Percentiles rank a stretch among this genome's conserved stretches.
Evolutionary conservation across 139 green algal genomes (phyloP).

Genomic region (Prasinococcaceae sp.): DNA sequence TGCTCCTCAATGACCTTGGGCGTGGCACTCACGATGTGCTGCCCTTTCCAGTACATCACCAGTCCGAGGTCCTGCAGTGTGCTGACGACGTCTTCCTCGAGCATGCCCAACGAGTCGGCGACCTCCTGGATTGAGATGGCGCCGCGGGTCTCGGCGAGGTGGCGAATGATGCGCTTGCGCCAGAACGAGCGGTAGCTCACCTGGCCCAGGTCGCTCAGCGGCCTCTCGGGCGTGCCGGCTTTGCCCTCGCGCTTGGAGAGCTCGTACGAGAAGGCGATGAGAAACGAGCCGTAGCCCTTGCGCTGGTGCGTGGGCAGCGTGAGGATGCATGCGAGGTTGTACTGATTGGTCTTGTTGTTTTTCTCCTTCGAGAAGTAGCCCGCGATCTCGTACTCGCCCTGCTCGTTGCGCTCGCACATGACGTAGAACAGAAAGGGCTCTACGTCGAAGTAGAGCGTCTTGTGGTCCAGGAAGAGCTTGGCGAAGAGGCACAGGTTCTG

Average conservation of each 20-base stretch:
- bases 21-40: constrained; percentile 56
- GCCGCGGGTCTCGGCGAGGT: background rate
- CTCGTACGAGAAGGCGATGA: constrained; percentile 34
- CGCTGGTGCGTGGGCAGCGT: constrained; percentile 32
- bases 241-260: constrained; percentile 26
- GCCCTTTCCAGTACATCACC: constrained; percentile 47
- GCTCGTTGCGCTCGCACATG: constrained; percentile 17
- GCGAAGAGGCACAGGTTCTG: constrained; percentile 34
- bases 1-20: constrained; percentile 42
- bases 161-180: background rate
- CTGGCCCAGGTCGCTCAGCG: constrained; percentile 29
- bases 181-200: constrained; percentile 3
- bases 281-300: constrained; percentile 23
- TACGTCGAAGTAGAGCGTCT: constrained; percentile 28
- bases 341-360: constrained; percentile 3
- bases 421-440: constrained; percentile 37
- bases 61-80: constrained; percentile 21
- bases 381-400: constrained; percentile 13
- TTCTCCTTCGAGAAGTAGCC: constrained; percentile 30
- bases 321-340: constrained; percentile 26
- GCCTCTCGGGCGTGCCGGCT: constrained; percentile 29
- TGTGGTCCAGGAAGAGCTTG: constrained; percentile 38
- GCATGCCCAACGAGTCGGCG: constrained; percentile 14
- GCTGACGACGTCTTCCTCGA: constrained; percentile 19
- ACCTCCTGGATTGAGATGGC: constrained; percentile 9